A percentile compares a stretch with the other conserved stretches of the same genome.
Evolutionary conservation across 225 moss, liverwort and hornwort species (phyloP).

Genomic region (Bryoerythrophyllum caledonicum): DNA sequence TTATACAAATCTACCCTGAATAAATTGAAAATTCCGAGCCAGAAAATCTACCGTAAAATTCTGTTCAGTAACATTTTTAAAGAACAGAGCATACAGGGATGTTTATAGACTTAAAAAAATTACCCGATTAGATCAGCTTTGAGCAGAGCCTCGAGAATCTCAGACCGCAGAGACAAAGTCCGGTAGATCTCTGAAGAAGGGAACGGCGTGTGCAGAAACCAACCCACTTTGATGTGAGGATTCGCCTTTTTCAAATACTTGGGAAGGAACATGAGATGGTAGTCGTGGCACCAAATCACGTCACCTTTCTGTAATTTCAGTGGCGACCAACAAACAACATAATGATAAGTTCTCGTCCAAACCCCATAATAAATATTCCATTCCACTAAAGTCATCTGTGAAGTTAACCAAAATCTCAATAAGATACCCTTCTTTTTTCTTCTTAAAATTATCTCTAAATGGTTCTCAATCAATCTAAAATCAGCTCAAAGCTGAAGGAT

Average conservation of each 20-base stretch:
- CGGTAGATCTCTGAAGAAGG: slow-evolving; percentile 93
- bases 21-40: neutral
- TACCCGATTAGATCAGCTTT: slow-evolving; percentile 84
- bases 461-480: too few relatives aligned
- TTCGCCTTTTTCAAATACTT: slow-evolving; percentile 72
- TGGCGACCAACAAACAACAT: slow-evolving; percentile 6
- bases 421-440: too few relatives aligned
- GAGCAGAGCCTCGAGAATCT: slow-evolving; percentile 86
- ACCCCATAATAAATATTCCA: neutral
- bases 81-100: too few relatives aligned
- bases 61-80: too few relatives aligned
- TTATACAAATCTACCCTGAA: neutral
- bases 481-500: too few relatives aligned
- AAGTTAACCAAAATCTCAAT: too few relatives aligned
- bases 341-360: slow-evolving; percentile 3
- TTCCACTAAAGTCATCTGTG: too few relatives aligned
- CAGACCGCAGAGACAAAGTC: slow-evolving; percentile 78
- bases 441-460: too few relatives aligned
- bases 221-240: slow-evolving; percentile 79
- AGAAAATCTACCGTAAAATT: neutral
- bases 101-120: neutral
- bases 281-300: slow-evolving; percentile 95
- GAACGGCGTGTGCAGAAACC: slow-evolving; percentile 92
- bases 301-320: slow-evolving; percentile 61
- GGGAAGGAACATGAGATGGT: slow-evolving; percentile 92